Evolutionary conservation across 164 flowering plant species (phyloP), one percentile per base, ranked within the genome.

Genomic region (Stephania cephalantha): DNA sequence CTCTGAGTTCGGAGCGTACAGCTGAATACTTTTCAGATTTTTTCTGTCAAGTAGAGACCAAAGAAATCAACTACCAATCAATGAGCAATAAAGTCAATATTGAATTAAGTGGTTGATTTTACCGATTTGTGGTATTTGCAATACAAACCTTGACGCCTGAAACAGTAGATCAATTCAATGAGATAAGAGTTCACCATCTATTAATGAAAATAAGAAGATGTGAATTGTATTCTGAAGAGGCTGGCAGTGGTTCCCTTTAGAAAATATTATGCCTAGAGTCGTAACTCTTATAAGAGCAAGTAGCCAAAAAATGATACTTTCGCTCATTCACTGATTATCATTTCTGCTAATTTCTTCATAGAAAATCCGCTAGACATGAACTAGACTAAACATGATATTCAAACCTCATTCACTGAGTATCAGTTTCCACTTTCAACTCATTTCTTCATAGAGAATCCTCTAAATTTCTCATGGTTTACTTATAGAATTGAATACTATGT

Each of bases 111-210:
- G 70, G 53, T 13, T 15, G 72, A 71, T 70, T 88, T 81, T 86
- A 93, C 99, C 31, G 83, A 85, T 79, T 76, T 88, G 79, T 93
- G 97, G 81, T 70, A 89, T 65, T 75, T 86, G 83, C 99, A 95
- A 69, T 87, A 91, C 75, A 76, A 64, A 55, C 98, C 94, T 50
- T 55, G 81, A 11, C 89, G 90, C 66, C 99, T 95, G 96, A 77
- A 85, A 81, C 29, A 46, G 77, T 42, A 79, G 22, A 73, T 46
- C n/a, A 50, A 68, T 45, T 71, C 67, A 31, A 74, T 70, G 70
- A 77, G 73, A 35, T 42, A 11, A 67, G 29, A 45, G 44, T 30
- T 2, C 42, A 2, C 9, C 12, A 45, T 6, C 45, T 9, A 25
- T 52, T 6, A 46, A 45, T 18, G 52, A 45, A 20, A 20, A 45